phyloP scores from a whole-genome alignment of 1,284 basidiomycete genomes.

The Testicularia cyperi region DNA sequence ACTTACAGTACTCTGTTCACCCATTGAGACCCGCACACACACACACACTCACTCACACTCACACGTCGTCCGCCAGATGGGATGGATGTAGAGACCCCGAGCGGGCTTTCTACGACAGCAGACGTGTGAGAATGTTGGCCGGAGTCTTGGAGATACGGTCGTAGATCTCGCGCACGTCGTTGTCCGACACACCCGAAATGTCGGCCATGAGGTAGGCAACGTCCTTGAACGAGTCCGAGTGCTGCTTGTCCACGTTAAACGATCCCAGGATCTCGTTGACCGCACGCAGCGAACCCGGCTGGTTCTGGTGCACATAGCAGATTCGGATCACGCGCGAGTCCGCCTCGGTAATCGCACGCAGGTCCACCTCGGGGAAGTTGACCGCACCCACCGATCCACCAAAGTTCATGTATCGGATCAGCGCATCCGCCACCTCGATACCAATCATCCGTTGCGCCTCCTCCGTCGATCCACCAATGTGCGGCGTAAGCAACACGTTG shows the following conservation, averaged over 20 bases:
- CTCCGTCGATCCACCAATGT: constrained; percentile 98
- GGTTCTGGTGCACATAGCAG: constrained; percentile 95
- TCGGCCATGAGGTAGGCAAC: constrained; percentile 95
- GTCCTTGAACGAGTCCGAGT: constrained; percentile 92
- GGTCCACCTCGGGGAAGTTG: constrained; percentile 98
- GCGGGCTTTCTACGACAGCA: constrained; percentile 8
- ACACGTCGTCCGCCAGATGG: background rate
- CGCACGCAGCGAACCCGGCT: constrained; percentile 91
- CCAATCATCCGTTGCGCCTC: constrained; percentile 98
- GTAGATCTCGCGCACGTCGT: constrained; percentile 79
- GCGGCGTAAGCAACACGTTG: constrained; percentile 66
- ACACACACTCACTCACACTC: too few species aligned
- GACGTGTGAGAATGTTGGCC: constrained; percentile 56
- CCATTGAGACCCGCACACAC: too few species aligned
- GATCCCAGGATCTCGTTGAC: constrained; percentile 89
- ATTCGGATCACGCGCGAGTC: constrained; percentile 84
- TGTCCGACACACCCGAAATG: constrained; percentile 82
- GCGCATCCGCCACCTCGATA: constrained; percentile 83
- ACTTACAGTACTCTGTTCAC: too few species aligned
- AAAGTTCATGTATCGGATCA: constrained; percentile 87
- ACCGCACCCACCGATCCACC: constrained; percentile 85
- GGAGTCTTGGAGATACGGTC: constrained; percentile 76
- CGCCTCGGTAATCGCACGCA: constrained; percentile 76
- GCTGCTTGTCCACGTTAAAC: constrained; percentile 99
- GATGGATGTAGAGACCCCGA: background rate